Base-by-base conservation (phyloP, 768 basidiomycete genomes). In the Tephrocybe rancida region DNA sequence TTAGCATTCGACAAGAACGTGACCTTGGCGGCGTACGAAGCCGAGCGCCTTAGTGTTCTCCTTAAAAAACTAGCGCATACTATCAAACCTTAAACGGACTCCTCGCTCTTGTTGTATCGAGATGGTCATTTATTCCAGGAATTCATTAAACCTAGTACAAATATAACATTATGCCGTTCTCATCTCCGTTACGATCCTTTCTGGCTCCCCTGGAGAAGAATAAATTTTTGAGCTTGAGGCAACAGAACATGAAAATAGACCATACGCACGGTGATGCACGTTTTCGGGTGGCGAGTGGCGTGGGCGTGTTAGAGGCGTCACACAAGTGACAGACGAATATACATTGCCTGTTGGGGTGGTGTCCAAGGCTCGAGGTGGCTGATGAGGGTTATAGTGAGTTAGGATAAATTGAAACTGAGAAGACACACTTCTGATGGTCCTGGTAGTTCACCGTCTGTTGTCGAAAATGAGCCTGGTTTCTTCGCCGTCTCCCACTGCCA, bases 1-100 rank as follows among this genome's bases (percentile, higher is more conserved):
- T 79, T 95, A 59, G 77, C 82, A 21, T 76, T 84, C 34, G 90
- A 93, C 48, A 75, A 82, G 61, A 85, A 90, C 61, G 68, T 70
- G 11, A 84, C 81, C 0, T 66, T 86, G 57, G 86, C 86, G 1
- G 64, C 81, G 54, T 67, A 80, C 57, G 91, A 94, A 66, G 79
- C 80, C 10, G 65, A 68, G 10, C 79, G 88, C 44, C 70, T 92
- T 57, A 70, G 73, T 21, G 64, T 61, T 5, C 73, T 87, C 49
- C 67, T 93, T n/a, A 72, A 79, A 48, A 72, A 73, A 46, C 75
- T 90, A 48, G 75, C 83, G 19, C 62, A 75, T 37, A 62, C 60
- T 2, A 73, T 80, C 42, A 48, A 62, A 29, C 72, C 68, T 48
- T 69, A 59, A 67, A 13, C 37, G 8, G 24, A 37, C 7, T 37